phyloP scores from a whole-genome alignment of 176 grass and related monocot species.

The Alloteropsis semialata region DNA sequence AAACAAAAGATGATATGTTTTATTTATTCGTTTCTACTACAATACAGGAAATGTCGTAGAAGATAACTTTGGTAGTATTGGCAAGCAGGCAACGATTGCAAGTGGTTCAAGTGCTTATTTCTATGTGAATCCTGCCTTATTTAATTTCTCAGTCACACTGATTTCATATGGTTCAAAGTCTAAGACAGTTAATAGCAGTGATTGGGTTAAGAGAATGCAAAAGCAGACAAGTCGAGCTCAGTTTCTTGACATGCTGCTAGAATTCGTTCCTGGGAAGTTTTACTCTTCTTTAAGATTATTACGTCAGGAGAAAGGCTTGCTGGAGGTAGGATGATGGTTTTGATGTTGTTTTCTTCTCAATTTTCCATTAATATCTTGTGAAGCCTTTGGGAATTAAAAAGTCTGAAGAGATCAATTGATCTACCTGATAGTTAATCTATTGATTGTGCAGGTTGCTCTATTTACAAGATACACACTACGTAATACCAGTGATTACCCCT shows the following conservation, averaged over 20 bases:
- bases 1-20: constrained; percentile 19
- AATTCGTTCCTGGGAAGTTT: constrained; percentile 69
- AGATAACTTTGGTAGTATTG: constrained; percentile 38
- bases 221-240: constrained; percentile 62
- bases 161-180: constrained; percentile 64
- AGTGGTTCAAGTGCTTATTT: constrained; percentile 77
- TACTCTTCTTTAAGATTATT: constrained; percentile 65
- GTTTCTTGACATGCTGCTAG: constrained; percentile 72
- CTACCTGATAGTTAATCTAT: constrained; percentile 23
- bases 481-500: constrained; percentile 60
- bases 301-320: constrained; percentile 71
- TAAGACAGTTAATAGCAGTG: constrained; percentile 62
- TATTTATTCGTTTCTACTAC: constrained; percentile 23
- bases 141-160: constrained; percentile 62
- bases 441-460: constrained; percentile 58
- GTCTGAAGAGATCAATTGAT: constrained; percentile 12
- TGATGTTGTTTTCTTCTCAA: not conserved
- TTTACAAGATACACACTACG: constrained; percentile 75
- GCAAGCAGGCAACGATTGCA: constrained; percentile 57
- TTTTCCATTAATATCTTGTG: constrained; percentile 14
- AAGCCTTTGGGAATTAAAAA: constrained; percentile 25
- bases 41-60: constrained; percentile 55
- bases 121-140: constrained; percentile 68
- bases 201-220: constrained; percentile 64
- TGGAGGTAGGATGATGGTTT: constrained; percentile 54